Evolutionary conservation across 345 rosid genomes (phyloP).

Genomic region (Anacardium occidentale): DNA sequence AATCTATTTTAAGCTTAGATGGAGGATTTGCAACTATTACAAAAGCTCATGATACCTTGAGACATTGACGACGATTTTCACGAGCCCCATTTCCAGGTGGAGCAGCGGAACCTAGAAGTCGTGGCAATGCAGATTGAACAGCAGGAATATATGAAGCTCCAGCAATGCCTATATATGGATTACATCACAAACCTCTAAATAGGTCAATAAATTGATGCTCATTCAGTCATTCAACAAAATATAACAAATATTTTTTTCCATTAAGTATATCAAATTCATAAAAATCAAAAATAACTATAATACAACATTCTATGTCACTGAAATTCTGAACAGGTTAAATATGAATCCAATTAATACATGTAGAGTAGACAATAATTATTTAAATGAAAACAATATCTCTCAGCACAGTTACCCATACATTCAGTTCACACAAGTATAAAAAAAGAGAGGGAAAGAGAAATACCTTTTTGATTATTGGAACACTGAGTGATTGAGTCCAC

Average conservation of each 20-base stretch:
- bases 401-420: not conserved
- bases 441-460: not conserved
- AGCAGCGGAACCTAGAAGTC: constrained; percentile 92
- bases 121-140: constrained; percentile 88
- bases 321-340: not conserved
- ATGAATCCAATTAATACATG: not conserved
- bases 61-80: constrained; percentile 96
- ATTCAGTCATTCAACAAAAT: not conserved
- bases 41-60: constrained; percentile 53
- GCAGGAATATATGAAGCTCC: constrained; percentile 84
- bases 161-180: constrained; percentile 55
- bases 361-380: not conserved
- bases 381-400: not conserved
- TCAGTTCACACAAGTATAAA: not conserved
- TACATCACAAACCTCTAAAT: not conserved
- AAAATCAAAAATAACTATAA: not conserved
- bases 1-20: constrained; percentile 19
- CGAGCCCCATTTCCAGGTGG: constrained; percentile 82
- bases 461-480: constrained; percentile 90
- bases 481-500: constrained; percentile 95
- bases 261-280: not conserved
- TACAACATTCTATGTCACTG: not conserved
- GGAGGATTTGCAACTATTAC: constrained; percentile 1
- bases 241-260: not conserved
- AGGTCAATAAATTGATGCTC: not conserved